phyloP scores from a whole-genome alignment of 495 filamentous ascomycete genomes.

The Terfezia boudieri region DNA sequence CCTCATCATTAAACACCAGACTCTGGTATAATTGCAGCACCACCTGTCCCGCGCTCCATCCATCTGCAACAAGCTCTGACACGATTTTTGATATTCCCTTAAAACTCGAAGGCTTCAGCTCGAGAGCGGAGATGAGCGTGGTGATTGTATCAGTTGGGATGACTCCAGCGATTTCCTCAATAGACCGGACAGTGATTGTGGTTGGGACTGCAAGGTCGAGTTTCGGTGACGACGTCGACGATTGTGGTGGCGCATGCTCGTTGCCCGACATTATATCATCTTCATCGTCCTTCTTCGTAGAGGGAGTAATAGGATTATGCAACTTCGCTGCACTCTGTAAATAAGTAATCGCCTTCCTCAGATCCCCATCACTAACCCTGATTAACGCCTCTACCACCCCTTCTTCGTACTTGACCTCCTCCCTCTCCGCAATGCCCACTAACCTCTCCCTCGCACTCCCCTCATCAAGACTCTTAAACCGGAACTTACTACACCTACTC shows the following conservation, averaged over 20 bases:
- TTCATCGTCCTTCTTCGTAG: constrained; percentile 21
- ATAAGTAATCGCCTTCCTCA: constrained; percentile 90
- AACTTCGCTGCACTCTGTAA: constrained; percentile 74
- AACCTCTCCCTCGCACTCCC: constrained; percentile 51
- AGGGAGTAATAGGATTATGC: constrained; percentile 16
- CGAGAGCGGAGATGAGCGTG: constrained; percentile 49
- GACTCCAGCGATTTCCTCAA: constrained; percentile 93
- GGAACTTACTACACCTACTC: constrained; percentile 82
- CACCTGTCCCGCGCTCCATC: constrained; percentile 90
- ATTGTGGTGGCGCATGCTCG: constrained; percentile 10
- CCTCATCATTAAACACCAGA: constrained; percentile 60
- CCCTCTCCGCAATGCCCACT: constrained; percentile 54
- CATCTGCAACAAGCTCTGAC: constrained; percentile 81
- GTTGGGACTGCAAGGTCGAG: neutral
- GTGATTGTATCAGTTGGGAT: constrained; percentile 57
- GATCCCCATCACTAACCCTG: constrained; percentile 71
- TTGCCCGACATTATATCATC: constrained; percentile 34
- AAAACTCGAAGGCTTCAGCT: constrained; percentile 41
- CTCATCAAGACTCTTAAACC: constrained; percentile 88
- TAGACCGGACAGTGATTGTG: constrained; percentile 45
- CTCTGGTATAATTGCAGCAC: constrained; percentile 63
- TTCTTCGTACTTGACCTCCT: constrained; percentile 49
- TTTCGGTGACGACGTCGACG: neutral
- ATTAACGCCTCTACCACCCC: constrained; percentile 69
- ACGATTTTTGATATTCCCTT: constrained; percentile 53